These are phyloP conservation scores for Exserohilum turcica DNA, from an alignment of 2,329 filamentous ascomycete genomes.

Conservation along the genomic window DNA sequence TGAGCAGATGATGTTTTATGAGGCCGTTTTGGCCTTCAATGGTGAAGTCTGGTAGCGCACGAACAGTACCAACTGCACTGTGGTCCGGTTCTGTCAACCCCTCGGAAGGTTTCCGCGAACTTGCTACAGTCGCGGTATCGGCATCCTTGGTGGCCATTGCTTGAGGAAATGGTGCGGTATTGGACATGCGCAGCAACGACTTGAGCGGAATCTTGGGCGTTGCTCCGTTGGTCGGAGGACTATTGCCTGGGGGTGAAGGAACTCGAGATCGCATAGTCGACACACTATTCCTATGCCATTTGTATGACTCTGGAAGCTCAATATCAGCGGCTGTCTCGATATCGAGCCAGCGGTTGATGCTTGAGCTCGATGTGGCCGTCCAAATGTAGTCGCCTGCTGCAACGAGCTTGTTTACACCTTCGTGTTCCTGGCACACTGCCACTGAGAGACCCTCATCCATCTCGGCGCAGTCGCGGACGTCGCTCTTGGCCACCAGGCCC, in stretches of 20 bases:
- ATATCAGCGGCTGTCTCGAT: constrained; percentile 78
- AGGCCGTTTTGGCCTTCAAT: constrained; percentile 95
- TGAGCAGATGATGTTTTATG: constrained; percentile 90
- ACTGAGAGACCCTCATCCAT: constrained; percentile 88
- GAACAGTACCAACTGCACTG: constrained; percentile 44
- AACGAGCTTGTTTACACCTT: constrained; percentile 71
- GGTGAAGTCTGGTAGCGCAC: constrained; percentile 54
- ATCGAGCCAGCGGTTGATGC: constrained; percentile 89
- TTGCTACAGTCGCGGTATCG: constrained; percentile 60
- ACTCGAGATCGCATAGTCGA: constrained; percentile 51
- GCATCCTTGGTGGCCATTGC: constrained; percentile 59
- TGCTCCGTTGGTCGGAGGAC: constrained; percentile 40
- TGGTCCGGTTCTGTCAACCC: constrained; percentile 52
- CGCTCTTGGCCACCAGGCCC: constrained; percentile 93
- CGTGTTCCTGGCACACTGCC: constrained; percentile 90
- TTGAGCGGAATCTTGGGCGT: constrained; percentile 72
- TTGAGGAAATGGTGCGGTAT: constrained; percentile 75
- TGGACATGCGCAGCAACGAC: constrained; percentile 81
- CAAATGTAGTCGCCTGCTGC: constrained; percentile 77
- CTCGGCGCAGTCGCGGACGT: constrained; percentile 75
- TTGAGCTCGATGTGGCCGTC: constrained; percentile 88
- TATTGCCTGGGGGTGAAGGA: constrained; percentile 45
- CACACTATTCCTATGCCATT: constrained; percentile 60
- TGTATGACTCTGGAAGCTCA: constrained; percentile 58
- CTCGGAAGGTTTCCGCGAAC: constrained; percentile 64